These are phyloP conservation scores for Gonapodya prolifera DNA, from an alignment of 192 early-diverging fungal genomes.

Conservation along the genomic window DNA sequence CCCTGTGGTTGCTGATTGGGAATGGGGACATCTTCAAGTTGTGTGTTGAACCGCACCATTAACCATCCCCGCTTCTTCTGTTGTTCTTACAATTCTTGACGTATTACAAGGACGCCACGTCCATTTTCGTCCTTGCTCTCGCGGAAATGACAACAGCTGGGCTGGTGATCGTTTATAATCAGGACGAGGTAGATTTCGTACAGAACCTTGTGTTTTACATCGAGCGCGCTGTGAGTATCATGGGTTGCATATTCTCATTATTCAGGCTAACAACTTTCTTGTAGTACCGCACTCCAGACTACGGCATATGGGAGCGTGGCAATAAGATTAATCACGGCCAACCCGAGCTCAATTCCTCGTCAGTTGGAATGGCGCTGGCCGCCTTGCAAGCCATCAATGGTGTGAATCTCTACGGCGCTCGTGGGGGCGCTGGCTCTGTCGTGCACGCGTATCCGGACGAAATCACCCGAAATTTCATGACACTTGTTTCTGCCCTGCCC, in stretches of 20 bases:
- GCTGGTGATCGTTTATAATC: constrained; percentile 59
- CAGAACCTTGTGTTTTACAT: constrained; percentile 86
- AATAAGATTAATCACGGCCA: constrained; percentile 79
- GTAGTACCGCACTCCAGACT: constrained; percentile 69
- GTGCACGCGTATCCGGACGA: constrained; percentile 80
- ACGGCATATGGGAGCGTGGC: constrained; percentile 81
- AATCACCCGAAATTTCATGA: constrained; percentile 67
- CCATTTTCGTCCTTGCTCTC: constrained; percentile 61
- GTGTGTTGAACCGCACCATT: constrained; percentile 29
- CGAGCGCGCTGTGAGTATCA: constrained; percentile 32
- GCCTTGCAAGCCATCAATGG: constrained; percentile 75
- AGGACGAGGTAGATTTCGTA: constrained; percentile 73
- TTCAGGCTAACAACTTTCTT: constrained; percentile 10
- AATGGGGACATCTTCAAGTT: constrained; percentile 36
- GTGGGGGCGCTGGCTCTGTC: constrained; percentile 61
- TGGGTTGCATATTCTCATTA: constrained; percentile 10
- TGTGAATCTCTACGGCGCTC: constrained; percentile 68
- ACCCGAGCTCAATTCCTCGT: constrained; percentile 76
- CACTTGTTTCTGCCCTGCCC: constrained; percentile 61
- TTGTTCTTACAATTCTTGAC: too few relatives aligned
- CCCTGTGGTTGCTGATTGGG: constrained; percentile 69
- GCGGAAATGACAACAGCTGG: constrained; percentile 77
- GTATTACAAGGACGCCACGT: constrained; percentile 83
- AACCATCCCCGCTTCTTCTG: too few relatives aligned
- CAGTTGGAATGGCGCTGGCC: constrained; percentile 78